phyloP scores from a whole-genome alignment of 768 basidiomycete genomes.

The Termitomyces heimii region DNA sequence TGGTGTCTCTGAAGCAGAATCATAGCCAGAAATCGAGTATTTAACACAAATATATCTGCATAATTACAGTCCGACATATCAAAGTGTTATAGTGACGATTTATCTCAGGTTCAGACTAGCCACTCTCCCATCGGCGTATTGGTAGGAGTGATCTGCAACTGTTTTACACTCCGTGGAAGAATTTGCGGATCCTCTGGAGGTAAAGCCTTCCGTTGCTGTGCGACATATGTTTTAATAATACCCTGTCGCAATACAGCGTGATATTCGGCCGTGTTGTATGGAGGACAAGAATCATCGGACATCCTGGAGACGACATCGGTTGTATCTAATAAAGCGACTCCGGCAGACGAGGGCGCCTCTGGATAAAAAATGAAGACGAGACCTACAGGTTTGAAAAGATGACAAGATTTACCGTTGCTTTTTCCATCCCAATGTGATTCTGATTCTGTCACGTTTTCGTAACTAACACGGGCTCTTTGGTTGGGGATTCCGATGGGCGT shows the following conservation, averaged over 20 bases:
- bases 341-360: slow-evolving; percentile 33
- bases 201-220: background rate
- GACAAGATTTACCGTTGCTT: slow-evolving; percentile 25
- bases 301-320: slow-evolving; percentile 4
- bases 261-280: background rate
- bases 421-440: slow-evolving; percentile 41
- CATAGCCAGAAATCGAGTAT: background rate
- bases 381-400: background rate
- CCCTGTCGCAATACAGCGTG: background rate
- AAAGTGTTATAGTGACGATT: background rate
- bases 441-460: slow-evolving; percentile 24
- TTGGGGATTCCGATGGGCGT: slow-evolving; percentile 21
- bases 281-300: background rate
- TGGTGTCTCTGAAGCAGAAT: slow-evolving; percentile 6
- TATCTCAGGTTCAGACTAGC: background rate
- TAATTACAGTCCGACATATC: background rate
- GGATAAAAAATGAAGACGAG: slow-evolving; percentile 3
- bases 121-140: background rate
- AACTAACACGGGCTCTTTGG: slow-evolving; percentile 15
- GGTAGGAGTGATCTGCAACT: background rate
- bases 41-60: background rate
- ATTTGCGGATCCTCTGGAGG: background rate
- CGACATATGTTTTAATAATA: background rate
- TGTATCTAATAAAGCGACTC: slow-evolving; percentile 12
- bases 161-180: background rate